Base-by-base conservation (phyloP, 1,139 yeast species). In the Nematodospora anomalae region DNA sequence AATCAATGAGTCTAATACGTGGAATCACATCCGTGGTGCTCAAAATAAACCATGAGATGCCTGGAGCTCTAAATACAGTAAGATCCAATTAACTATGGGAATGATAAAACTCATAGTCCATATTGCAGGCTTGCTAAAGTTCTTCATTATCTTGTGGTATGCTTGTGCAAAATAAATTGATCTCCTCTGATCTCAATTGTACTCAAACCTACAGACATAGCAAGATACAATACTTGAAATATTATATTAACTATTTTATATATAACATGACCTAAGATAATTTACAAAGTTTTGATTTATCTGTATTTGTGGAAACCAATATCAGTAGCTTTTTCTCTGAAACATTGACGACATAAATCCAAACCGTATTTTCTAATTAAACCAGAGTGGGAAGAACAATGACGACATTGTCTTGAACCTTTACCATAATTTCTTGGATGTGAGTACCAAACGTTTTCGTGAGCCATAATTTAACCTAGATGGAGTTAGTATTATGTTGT, bases 361-460 rank as follows among this genome's bases (percentile, higher is more conserved):
- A 94, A 80, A 69, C 95, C 98, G 94, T 94, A 94, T 83, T 94
- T 94, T 87, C 99, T 90, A 83, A 94, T 88, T 74, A 94, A 88
- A 82, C 98, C 98, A 64, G 89, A 75, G 92, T 92, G 97, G 75
- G 96, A 86, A 61, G 96, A 83, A 74, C 97, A 90, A 79, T 90
- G 90, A 78, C 98, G 95, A 82, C 97, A 90, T 79, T 85, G 94
- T 82, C 99, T 96, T 67, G 97, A 87, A 79, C 99, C 99, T 88
- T 94, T 94, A 78, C 98, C 98, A 88, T 82, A 90, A 77, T 85
- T 90, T 87, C 97, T 89, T 82, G 98, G 98, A 96, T 92, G 98
- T 76, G 97, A 90, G 84, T 76, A 92, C 98, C 98, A 94, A 83
- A 92, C 96, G 89, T 89, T 85, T 84, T 88, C 97, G 97, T 90